Conservation (phyloP, 2,329 filamentous ascomycete genomes). For the Trichothecium roseum region DNA sequence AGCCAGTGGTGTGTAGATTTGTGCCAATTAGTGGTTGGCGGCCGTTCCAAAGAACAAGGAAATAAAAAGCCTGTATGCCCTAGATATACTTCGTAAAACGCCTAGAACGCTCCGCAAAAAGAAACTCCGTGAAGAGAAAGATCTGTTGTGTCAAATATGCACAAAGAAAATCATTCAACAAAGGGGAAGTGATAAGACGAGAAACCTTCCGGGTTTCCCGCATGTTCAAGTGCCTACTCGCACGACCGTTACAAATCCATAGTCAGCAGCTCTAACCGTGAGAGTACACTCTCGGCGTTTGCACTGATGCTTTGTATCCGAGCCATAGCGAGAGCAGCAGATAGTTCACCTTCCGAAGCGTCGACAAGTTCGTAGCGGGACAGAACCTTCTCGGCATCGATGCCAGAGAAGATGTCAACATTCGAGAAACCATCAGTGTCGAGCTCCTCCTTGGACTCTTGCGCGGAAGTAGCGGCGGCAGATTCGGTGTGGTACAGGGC, state of each 20-base stretch:
- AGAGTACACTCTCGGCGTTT: conserved; percentile 21
- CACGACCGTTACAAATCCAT: conserved; percentile 15
- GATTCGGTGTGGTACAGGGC: conserved; percentile 45
- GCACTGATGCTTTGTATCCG: conserved; percentile 39
- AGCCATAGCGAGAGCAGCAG: conserved; percentile 33
- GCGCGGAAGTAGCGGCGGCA: conserved; percentile 10
- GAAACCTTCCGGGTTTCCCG: too few relatives aligned
- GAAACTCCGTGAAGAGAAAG: too few relatives aligned
- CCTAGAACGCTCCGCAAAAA: too few relatives aligned
- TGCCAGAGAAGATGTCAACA: conserved; percentile 37
- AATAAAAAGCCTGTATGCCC: too few relatives aligned
- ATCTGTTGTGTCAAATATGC: not conserved
- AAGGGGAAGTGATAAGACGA: too few relatives aligned
- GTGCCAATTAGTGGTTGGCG: too few relatives aligned
- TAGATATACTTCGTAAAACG: too few relatives aligned
- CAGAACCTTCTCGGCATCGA: conserved; percentile 54
- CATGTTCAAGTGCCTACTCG: not conserved
- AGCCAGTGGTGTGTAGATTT: too few relatives aligned
- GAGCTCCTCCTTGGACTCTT: conserved; percentile 20
- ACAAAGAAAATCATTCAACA: not conserved
- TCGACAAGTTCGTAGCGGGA: conserved; percentile 56
- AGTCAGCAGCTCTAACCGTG: conserved; percentile 26
- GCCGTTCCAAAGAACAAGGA: too few relatives aligned
- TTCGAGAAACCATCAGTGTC: conserved; percentile 30
- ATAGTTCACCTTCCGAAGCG: conserved; percentile 35